Base-by-base conservation (phyloP, 2,329 filamentous ascomycete genomes). In the Alternaria gansuensis region DNA sequence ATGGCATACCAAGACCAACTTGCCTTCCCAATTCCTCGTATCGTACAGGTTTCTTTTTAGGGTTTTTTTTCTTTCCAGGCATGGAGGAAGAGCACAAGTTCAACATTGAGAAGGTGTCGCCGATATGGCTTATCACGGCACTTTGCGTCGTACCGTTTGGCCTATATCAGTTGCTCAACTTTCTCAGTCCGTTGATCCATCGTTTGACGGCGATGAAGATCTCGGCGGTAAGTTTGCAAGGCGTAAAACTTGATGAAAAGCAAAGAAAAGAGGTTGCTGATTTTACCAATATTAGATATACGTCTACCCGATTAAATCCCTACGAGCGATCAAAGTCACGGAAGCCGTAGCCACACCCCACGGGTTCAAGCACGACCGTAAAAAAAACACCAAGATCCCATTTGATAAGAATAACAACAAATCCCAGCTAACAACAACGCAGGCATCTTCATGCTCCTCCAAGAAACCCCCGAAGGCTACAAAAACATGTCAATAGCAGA, bases 231-330 rank as follows among this genome's bases (percentile, higher is more conserved):
- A 43, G 67, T 41, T 41, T 13, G 7, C 11, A n/a, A 11, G 29
- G 2, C 34, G 21, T 1, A 33, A 7, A 33, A 10, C 21, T 23
- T 14, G 0, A 4, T 3, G 29, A n/a, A 23, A 26, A 11, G 17
- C 17, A 17, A 17, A 17, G 11, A 39, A 39, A 11, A 23, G 17
- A 11, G 17, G 13, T 17, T 34, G 29, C 44, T 46, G 29, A 46
- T 34, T 13, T n/a, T 3, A 28, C 17, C 2, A 14, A 33, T 11
- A 8, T 1, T 24, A 81, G 76, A 76, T 83, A 13, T 80, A 80
- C 57, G 73, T 78, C 5, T 83, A 83, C 57, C 81, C 81, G 3
- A 80, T 83, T 71, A 83, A 83, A 64, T 79, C 80, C 13, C 71
- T 82, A 6, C 77, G 80, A 14, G 74, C 70, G 2, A 72, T 78